Evolutionary conservation across 805 yeast species (phyloP).

Genomic region (Wilhelminamyces savonicus): DNA sequence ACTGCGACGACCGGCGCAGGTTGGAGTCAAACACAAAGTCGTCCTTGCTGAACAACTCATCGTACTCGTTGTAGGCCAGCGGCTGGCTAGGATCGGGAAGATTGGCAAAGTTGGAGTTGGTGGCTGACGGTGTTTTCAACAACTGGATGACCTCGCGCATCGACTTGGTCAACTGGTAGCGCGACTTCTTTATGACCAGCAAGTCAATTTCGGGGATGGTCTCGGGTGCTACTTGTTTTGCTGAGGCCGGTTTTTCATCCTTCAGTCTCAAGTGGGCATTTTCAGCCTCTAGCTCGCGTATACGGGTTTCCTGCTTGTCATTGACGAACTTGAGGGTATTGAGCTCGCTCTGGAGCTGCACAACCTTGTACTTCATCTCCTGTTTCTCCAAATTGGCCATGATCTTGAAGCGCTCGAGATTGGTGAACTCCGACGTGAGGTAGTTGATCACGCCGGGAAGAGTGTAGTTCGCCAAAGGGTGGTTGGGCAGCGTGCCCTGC

Average conservation of each 20-base stretch:
- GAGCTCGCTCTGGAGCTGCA: constrained; percentile 47
- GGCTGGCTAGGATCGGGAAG: constrained; percentile 14
- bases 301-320: constrained; percentile 33
- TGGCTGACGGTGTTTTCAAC: constrained; percentile 22
- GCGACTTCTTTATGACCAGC: constrained; percentile 22
- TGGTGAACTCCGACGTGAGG: constrained; percentile 52
- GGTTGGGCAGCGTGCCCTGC: neutral
- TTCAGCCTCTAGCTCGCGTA: constrained; percentile 31
- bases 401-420: constrained; percentile 35
- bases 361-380: constrained; percentile 45
- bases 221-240: too few species aligned
- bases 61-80: constrained; percentile 9
- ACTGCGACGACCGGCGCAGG: too few species aligned
- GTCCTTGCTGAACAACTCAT: constrained; percentile 9
- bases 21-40: too few species aligned
- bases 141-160: constrained; percentile 30
- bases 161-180: constrained; percentile 26
- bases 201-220: constrained; percentile 29
- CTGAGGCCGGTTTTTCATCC: neutral
- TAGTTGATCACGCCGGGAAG: constrained; percentile 57
- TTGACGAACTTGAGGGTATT: constrained; percentile 37
- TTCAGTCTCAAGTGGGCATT: neutral
- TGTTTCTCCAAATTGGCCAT: constrained; percentile 48
- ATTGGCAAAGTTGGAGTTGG: constrained; percentile 12
- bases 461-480: constrained; percentile 32